phyloP scores from a whole-genome alignment of 139 green algal species.

The Tetradesmus lagerheimii region DNA sequence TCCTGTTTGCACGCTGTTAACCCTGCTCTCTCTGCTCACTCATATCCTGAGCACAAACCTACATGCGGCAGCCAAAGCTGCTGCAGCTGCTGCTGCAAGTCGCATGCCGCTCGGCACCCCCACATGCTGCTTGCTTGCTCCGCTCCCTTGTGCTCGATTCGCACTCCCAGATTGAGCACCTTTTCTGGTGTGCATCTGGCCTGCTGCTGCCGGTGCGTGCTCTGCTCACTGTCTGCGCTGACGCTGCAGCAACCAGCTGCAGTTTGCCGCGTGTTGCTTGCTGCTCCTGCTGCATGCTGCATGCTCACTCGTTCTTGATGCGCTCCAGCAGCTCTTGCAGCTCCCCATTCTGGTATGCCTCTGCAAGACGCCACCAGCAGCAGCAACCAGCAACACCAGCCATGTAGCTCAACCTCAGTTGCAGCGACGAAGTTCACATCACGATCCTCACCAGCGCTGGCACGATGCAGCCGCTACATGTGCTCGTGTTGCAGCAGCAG shows the following conservation, averaged over 20 bases:
- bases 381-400: not conserved
- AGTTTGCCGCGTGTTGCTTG: not conserved
- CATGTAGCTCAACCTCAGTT: not conserved
- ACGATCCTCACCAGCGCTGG: not conserved
- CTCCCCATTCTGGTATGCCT: slow-evolving; percentile 82
- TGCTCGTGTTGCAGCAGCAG: no score
- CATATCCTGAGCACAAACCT: no score
- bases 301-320: slow-evolving; percentile 45
- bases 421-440: no score
- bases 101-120: no score
- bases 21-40: no score
- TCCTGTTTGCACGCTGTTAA: no score
- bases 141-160: no score
- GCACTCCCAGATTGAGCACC: no score
- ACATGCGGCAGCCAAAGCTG: no score
- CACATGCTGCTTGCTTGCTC: no score
- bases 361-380: slow-evolving; percentile 56
- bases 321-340: slow-evolving; percentile 84
- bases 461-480: not conserved
- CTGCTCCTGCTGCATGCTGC: not conserved
- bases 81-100: not conserved
- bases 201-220: not conserved
- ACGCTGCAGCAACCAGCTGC: not conserved
- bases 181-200: no score
- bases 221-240: not conserved